Percentiles rank a stretch among this genome's conserved stretches.
phyloP scores from a whole-genome alignment of 805 yeast genomes.

The Torulaspora gathmanii region DNA sequence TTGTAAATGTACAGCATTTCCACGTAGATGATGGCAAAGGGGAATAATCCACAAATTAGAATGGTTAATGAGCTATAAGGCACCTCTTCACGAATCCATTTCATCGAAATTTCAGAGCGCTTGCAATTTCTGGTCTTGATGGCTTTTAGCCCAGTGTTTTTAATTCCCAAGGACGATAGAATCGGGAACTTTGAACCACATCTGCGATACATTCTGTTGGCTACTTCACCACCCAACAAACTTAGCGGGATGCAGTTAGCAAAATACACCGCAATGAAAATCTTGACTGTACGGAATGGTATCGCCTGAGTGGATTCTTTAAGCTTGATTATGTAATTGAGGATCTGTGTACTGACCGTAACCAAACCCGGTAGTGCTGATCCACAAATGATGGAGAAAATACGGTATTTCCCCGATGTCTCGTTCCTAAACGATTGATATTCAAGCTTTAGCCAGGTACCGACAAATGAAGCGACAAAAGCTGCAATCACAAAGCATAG shows the following conservation, averaged over 20 bases:
- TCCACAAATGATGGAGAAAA: constrained; percentile 44
- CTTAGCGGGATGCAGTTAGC: constrained; percentile 72
- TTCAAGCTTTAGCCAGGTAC: constrained; percentile 49
- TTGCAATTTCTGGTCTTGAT: neutral
- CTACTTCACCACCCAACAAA: constrained; percentile 55
- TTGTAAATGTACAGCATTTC: constrained; percentile 70
- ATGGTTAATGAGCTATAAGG: constrained; percentile 2
- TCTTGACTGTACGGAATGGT: constrained; percentile 70
- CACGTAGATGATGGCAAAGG: constrained; percentile 76
- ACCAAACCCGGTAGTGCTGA: constrained; percentile 46
- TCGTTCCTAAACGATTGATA: constrained; percentile 24
- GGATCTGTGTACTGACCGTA: constrained; percentile 46
- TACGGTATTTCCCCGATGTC: constrained; percentile 8
- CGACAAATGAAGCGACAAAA: constrained; percentile 66
- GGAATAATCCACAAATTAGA: constrained; percentile 61
- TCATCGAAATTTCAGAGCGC: neutral
- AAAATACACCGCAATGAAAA: constrained; percentile 54
- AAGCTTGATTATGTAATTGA: constrained; percentile 72
- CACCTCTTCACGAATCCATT: neutral
- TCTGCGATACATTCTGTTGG: constrained; percentile 9
- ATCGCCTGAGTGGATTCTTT: constrained; percentile 68
- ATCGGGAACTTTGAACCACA: neutral
- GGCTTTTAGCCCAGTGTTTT: constrained; percentile 24
- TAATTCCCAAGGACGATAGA: neutral
- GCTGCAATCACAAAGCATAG: constrained; percentile 65